These are phyloP conservation scores for Angophora floribunda DNA, from an alignment of 345 rosid species.

Conservation along the genomic window DNA sequence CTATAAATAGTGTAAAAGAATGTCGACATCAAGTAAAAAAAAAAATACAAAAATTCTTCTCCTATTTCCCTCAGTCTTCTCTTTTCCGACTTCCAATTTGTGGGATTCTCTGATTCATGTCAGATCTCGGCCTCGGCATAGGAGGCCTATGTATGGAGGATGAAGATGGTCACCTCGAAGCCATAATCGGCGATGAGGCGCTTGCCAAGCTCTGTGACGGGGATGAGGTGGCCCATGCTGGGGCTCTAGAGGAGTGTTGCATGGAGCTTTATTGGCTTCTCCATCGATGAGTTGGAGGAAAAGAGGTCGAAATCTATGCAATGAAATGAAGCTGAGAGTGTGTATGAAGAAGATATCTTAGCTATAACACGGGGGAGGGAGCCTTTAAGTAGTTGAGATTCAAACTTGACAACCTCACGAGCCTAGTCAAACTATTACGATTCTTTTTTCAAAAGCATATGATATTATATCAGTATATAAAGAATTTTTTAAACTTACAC, in stretches of 20 bases:
- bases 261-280: slow-evolving; percentile 12
- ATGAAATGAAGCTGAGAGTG: neutral
- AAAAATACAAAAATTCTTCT: too few relatives aligned
- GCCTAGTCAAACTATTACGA: neutral
- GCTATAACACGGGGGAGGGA: neutral
- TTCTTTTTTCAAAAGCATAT: neutral
- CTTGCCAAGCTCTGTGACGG: slow-evolving; percentile 16
- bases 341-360: too few relatives aligned
- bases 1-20: too few relatives aligned
- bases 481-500: neutral
- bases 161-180: slow-evolving; percentile 27
- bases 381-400: too few relatives aligned
- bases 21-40: too few relatives aligned
- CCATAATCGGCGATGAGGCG: slow-evolving; percentile 20
- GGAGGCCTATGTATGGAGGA: slow-evolving; percentile 8
- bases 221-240: slow-evolving; percentile 53
- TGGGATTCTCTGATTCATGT: neutral
- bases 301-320: neutral
- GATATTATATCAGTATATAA: neutral
- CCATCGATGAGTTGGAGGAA: neutral
- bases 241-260: slow-evolving; percentile 37
- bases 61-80: too few relatives aligned
- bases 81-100: too few relatives aligned
- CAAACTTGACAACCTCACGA: neutral
- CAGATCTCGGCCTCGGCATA: slow-evolving; percentile 9